phyloP scores from a whole-genome alignment of 148 eudicot genomes.

The Beta vulgaris region DNA sequence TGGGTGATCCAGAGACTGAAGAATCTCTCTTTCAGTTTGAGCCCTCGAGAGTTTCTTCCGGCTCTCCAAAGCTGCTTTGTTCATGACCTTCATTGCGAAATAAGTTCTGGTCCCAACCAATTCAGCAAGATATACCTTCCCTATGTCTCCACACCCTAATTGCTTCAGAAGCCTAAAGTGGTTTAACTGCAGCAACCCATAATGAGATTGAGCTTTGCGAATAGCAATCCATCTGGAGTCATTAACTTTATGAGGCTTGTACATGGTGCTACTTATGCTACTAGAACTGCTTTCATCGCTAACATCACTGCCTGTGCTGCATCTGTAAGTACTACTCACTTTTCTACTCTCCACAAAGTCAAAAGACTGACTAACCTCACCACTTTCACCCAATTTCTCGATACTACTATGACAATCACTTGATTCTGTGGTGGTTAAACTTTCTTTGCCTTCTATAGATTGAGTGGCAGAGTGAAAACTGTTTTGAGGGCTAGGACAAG shows the following conservation, averaged over 20 bases:
- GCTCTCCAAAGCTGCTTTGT: slow-evolving; percentile 65
- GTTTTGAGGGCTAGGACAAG: slow-evolving; percentile 67
- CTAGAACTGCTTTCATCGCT: slow-evolving; percentile 91
- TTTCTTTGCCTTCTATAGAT: slow-evolving; percentile 73
- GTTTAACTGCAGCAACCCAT: slow-evolving; percentile 56
- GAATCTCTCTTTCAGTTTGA: slow-evolving; percentile 86
- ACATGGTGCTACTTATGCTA: slow-evolving; percentile 52
- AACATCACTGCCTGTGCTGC: slow-evolving; percentile 74
- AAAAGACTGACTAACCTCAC: slow-evolving; percentile 41
- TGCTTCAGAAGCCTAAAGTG: slow-evolving; percentile 68
- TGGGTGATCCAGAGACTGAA: slow-evolving; percentile 88
- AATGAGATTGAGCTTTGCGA: slow-evolving; percentile 53
- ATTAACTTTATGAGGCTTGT: slow-evolving; percentile 84
- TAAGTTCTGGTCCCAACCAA: slow-evolving; percentile 66
- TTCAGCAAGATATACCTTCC: slow-evolving; percentile 75
- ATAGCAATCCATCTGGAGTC: slow-evolving; percentile 90
- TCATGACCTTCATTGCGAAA: slow-evolving; percentile 94
- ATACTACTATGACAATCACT: slow-evolving; percentile 61
- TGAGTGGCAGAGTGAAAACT: slow-evolving; percentile 66
- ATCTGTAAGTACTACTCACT: slow-evolving; percentile 67
- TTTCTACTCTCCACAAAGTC: slow-evolving; percentile 67
- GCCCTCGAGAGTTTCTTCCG: slow-evolving; percentile 83
- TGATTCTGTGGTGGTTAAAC: slow-evolving; percentile 70
- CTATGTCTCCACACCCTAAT: slow-evolving; percentile 89
- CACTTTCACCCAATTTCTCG: slow-evolving; percentile 50